Evolutionary conservation across 2,329 filamentous ascomycete genomes (phyloP), one percentile per base, ranked within the genome.

Genomic region (Zalaria obscura): DNA sequence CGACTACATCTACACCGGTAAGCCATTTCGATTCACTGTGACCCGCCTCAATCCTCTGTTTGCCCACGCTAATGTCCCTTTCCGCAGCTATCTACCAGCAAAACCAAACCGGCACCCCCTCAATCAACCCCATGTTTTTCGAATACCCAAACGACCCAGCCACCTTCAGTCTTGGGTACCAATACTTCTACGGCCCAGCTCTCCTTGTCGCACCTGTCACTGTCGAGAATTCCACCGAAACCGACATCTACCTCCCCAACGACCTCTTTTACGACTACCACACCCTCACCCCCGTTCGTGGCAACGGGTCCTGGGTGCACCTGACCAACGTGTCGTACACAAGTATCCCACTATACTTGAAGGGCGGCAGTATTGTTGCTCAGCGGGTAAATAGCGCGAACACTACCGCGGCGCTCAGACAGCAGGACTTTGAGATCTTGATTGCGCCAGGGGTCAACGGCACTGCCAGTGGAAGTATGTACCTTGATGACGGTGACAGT

Each of bases 401-500:
- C 64, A 84, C 66, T 52, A 87, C 59, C 54, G 76, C 52, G 55
- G 81, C 71, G 35, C 62, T 83, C 32, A 69, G 80, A 35, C 68
- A 73, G 48, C 66, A 81, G 50, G 67, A 77, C 49, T 89, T 89
- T 62, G 71, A 79, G 55, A 63, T 93, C 39, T 53, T 89, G 31
- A 69, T 93, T 36, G 79, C 83, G 0, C 70, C 82, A 0, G 75
- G 71, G 4, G 53, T 56, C 1, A 64, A 80, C 40, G 81, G 79
- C 3, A 73, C 63, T 5, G 85, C 85, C 0, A 58, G 55, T 1
- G 85, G 85, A 0, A 66, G 68, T 40, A 64, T 91, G 43, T 91
- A 88, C 56, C 62, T 91, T 4, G 85, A 91, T 50, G 84, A 93
- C 46, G 85, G 85, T 5, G 76, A 78, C 44, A 77, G 72, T 26